Evolutionary conservation across 1,284 basidiomycete genomes (phyloP).

Genomic region (Cystobasidium slooffiae): DNA sequence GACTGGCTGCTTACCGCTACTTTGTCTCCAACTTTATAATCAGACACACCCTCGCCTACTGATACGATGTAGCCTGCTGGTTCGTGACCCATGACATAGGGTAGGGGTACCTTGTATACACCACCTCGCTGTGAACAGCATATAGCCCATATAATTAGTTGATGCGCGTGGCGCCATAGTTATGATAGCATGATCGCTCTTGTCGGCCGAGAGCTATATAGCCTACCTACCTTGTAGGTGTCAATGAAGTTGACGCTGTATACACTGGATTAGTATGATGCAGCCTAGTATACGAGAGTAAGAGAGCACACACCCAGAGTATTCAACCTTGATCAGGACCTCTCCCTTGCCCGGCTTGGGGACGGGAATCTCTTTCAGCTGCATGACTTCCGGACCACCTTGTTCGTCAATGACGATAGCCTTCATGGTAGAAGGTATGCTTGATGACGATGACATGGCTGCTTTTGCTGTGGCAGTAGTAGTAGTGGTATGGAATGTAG

Average conservation of each 20-base stretch:
- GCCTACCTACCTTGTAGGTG: conserved; percentile 68
- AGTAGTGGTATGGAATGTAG: background rate
- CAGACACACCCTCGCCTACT: conserved; percentile 48
- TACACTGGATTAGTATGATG: conserved; percentile 1
- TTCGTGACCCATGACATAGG: conserved; percentile 78
- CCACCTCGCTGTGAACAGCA: conserved; percentile 54
- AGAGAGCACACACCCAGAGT: conserved; percentile 56
- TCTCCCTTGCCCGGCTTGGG: conserved; percentile 69
- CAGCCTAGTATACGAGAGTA: too few relatives aligned
- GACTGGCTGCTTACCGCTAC: conserved; percentile 56
- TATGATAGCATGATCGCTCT: background rate
- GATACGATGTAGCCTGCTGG: conserved; percentile 73
- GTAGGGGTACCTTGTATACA: conserved; percentile 65
- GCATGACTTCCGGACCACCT: conserved; percentile 79
- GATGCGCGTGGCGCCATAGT: conserved; percentile 1
- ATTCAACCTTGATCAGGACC: conserved; percentile 75
- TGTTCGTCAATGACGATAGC: conserved; percentile 62
- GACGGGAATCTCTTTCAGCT: conserved; percentile 67
- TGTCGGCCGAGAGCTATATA: conserved; percentile 30
- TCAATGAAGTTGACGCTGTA: conserved; percentile 65
- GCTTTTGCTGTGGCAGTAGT: background rate
- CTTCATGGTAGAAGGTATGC: conserved; percentile 61
- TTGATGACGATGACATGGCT: conserved; percentile 23
- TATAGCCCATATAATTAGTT: conserved; percentile 46
- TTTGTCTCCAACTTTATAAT: conserved; percentile 66